A percentile compares a stretch with the other conserved stretches of the same genome.
Conservation (phyloP, 2,329 filamentous ascomycete species). For the Fusarium sp. region DNA sequence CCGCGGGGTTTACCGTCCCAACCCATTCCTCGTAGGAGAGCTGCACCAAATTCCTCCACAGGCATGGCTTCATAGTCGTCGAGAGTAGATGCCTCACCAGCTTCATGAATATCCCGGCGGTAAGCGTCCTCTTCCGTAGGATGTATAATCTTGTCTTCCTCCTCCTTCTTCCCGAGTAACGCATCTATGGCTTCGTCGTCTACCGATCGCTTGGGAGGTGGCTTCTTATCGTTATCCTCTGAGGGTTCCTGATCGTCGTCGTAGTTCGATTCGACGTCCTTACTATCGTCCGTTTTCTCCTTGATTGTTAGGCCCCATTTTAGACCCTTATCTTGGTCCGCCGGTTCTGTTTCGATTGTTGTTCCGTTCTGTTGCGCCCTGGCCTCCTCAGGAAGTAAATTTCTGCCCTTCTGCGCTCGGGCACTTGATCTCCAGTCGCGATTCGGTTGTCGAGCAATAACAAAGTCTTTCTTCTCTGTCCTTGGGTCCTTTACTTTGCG, state of each 20-base stretch:
- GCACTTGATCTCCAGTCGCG: slow-evolving; percentile 71
- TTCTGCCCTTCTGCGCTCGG: slow-evolving; percentile 63
- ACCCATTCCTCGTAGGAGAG: slow-evolving; percentile 91
- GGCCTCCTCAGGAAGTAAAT: slow-evolving; percentile 68
- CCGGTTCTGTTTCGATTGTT: slow-evolving; percentile 50
- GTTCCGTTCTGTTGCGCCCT: slow-evolving; percentile 55
- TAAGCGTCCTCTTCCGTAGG: slow-evolving; percentile 76
- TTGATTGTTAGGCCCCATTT: slow-evolving; percentile 65
- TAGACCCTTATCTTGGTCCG: slow-evolving; percentile 64
- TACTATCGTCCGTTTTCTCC: slow-evolving; percentile 64
- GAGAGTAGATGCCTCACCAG: slow-evolving; percentile 80
- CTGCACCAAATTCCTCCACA: slow-evolving; percentile 93
- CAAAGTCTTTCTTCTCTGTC: slow-evolving; percentile 54
- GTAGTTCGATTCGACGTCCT: slow-evolving; percentile 28
- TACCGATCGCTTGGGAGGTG: slow-evolving; percentile 39
- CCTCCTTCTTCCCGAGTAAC: slow-evolving; percentile 67
- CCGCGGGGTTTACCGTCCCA: slow-evolving; percentile 79
- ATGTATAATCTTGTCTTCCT: slow-evolving; percentile 63
- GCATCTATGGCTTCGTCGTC: slow-evolving; percentile 73
- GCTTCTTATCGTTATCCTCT: slow-evolving; percentile 13
- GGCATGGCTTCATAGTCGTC: slow-evolving; percentile 90
- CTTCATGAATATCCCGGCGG: slow-evolving; percentile 73
- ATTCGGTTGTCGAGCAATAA: slow-evolving; percentile 70
- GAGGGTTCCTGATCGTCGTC: slow-evolving; percentile 7
- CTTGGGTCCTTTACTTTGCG: slow-evolving; percentile 46